Percentiles rank a stretch among this genome's conserved stretches.
Conservation (phyloP, 1,139 yeast species). For the Hansenula lynferdii region DNA sequence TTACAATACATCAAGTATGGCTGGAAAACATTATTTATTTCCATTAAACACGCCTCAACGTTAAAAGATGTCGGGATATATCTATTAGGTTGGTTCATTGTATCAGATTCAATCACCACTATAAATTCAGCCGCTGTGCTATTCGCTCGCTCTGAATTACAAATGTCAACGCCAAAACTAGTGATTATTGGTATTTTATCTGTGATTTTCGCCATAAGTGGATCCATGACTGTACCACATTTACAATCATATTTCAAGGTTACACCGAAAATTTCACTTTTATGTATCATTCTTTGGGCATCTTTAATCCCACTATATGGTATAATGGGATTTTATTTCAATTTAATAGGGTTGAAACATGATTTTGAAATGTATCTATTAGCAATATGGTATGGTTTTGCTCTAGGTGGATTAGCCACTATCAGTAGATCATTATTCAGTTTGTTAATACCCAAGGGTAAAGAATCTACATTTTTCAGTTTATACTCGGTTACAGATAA, state of each 20-base stretch:
- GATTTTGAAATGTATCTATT: conserved; percentile 60
- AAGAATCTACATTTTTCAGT: conserved; percentile 66
- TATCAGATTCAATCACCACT: conserved; percentile 67
- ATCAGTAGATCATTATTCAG: conserved; percentile 60
- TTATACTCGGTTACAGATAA: conserved; percentile 69
- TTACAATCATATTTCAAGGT: conserved; percentile 34
- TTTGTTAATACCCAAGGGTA: conserved; percentile 61
- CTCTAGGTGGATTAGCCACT: conserved; percentile 64
- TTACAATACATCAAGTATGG: conserved; percentile 43
- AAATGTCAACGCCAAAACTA: conserved; percentile 58
- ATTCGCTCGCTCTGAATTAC: conserved; percentile 60
- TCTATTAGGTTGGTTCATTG: conserved; percentile 62
- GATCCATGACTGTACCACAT: conserved; percentile 52
- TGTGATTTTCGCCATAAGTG: conserved; percentile 56
- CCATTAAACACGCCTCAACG: conserved; percentile 50
- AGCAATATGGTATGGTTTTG: conserved; percentile 67
- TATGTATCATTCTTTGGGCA: conserved; percentile 52
- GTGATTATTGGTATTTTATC: conserved; percentile 58
- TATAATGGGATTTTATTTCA: conserved; percentile 49
- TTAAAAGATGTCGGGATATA: conserved; percentile 57
- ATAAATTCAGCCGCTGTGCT: conserved; percentile 70
- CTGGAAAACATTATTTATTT: conserved; percentile 48
- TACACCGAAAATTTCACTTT: conserved; percentile 41
- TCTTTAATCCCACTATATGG: conserved; percentile 65
- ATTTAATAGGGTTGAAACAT: conserved; percentile 48